Evolutionary conservation across 1,284 basidiomycete genomes (phyloP), one percentile per base, ranked within the genome.

Genomic region (Microbotryum silenes-acaulis): DNA sequence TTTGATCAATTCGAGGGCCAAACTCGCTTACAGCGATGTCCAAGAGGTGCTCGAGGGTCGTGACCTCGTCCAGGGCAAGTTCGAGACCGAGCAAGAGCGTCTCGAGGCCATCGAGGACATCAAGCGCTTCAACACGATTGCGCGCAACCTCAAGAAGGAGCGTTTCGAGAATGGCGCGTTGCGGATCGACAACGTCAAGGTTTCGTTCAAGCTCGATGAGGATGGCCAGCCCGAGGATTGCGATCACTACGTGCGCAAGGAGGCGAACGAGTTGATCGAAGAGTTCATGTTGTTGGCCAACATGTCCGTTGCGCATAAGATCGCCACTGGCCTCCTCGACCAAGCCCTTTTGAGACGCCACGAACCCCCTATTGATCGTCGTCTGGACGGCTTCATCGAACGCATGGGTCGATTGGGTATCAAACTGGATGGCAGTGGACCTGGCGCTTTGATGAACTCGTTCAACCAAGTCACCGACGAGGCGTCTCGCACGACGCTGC

Each of bases 201-300:
- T 97, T 25, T 79, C 81, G 33, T 97, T 98, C 78, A 78, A 80
- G 42, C 78, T 98, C 60, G 90, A 96, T 74, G 87, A 87, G 25
- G 78, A 82, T 58, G 90, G 91, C n/a, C 73, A 85, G 57, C 94
- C 96, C 1, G 75, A 81, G 21, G 93, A 97, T 72, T 92, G 90
- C 65, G 78, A 78, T 25, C 81, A 84, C 54, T 81, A 85, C 64
- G 78, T 83, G 37, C 79, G 80, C 56, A 83, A 76, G 37, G 87
- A 92, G 60, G 86, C 93, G 9, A 86, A 93, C 70, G 80, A 81
- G 51, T 76, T 97, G 33, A 83, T 98, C 50, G 90, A 97, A 76
- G 96, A 97, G 87, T 93, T 94, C 77, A 97, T 97, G 91, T 78
- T 98, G 8, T 80, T 92, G 61, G 85, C 89, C 66, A 98, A 98